Evolutionary conservation across 2,329 filamentous ascomycete genomes (phyloP).

Genomic region (Beauveria medogensis): DNA sequence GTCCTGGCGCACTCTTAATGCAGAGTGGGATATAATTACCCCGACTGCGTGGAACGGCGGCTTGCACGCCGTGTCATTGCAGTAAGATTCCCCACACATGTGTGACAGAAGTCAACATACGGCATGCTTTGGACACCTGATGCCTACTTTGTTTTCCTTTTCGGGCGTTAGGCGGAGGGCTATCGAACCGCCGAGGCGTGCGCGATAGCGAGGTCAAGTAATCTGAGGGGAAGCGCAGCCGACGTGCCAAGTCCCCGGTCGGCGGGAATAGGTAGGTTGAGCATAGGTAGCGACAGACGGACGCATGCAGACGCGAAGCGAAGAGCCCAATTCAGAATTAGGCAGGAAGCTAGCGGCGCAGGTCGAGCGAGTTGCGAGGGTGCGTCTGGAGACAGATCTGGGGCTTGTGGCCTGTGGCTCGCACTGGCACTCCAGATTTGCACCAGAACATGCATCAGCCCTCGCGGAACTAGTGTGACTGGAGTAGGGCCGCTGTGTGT

Average conservation of each 20-base stretch:
- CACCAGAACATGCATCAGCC: background rate
- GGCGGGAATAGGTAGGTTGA: background rate
- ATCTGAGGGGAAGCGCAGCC: background rate
- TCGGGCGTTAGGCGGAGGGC: background rate
- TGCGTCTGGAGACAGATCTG: slow-evolving; percentile 2
- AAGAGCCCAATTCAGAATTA: background rate
- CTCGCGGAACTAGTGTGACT: slow-evolving; percentile 1
- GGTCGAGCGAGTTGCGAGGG: background rate
- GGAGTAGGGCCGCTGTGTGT: background rate
- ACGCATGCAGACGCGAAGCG: background rate
- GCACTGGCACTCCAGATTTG: background rate
- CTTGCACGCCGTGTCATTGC: background rate
- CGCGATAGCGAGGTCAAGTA: background rate
- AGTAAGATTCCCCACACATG: background rate
- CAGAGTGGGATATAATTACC: background rate
- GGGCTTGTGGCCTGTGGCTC: background rate
- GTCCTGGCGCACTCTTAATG: background rate
- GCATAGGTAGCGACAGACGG: background rate
- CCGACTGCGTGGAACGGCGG: slow-evolving; percentile 2
- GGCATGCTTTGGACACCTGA: background rate
- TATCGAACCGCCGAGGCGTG: background rate
- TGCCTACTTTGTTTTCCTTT: background rate
- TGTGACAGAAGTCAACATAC: background rate
- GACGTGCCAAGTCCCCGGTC: background rate
- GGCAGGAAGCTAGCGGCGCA: background rate